Base-by-base conservation (phyloP, 2,329 filamentous ascomycete genomes). In the Ophiostoma quercus region DNA sequence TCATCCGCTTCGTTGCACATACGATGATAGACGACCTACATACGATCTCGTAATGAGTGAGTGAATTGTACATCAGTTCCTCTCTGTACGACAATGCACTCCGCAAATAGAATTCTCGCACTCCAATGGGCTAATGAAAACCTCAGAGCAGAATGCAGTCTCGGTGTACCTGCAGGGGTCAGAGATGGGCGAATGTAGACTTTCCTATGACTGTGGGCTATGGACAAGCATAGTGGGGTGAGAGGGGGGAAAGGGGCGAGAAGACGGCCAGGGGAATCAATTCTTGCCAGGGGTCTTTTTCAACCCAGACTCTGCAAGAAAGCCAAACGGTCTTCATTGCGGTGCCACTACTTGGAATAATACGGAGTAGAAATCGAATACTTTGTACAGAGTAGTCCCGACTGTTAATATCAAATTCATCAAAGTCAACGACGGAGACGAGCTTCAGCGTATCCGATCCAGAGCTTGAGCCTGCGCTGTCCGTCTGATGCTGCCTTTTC, bases 191-290 rank as follows among this genome's bases (percentile, higher is more conserved):
- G 16, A 47, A 47, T 47, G 43, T 19, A 16, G 43, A 47, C 51
- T 9, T 43, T 25, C 57, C 12, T 57, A 54, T 66, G 25, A 16
- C 63, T 60, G 19, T 65, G 69, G 19, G 34, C 47, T n/a, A 47
- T 19, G 37, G 57, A 43, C 41, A 68, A 43, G 32, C 67, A 71
- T 60, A 47, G 62, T 68, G 67, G 67, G 54, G 66, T 14, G 16
- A 25, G 62, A 14, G 29, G 62, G 16, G 57, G 68, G 47, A 68
- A 54, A 32, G 65, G 57, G 57, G 51, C 8, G 51, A 29, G 57
- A 16, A 62, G 57, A 32, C 57, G 16, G 37, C 51, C 37, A 67
- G 34, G 65, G 39, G 39, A 67, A 62, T 32, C 9, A 34, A 25
- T 57, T 62, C 57, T 32, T 16, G 25, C 57, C 25, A 62, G 57